Base-by-base conservation (phyloP, 495 filamentous ascomycete species). In the Aspergillus mulundensis region DNA sequence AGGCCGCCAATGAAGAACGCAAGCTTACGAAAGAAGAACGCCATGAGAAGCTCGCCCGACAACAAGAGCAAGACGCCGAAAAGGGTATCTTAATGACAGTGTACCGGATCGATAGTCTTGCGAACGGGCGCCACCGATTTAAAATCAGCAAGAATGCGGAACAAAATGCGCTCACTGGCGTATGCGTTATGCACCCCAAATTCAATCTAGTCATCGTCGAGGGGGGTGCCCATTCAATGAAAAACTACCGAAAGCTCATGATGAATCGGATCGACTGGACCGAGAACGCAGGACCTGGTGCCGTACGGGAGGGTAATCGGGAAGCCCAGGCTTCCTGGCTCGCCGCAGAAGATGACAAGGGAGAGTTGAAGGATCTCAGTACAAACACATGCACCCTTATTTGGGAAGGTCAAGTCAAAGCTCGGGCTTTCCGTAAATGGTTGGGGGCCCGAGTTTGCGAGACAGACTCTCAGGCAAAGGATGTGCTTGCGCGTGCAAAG, bases 241-340 rank as follows among this genome's bases (percentile, higher is more conserved):
- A 80, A 30, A 81, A 83, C 48, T 97, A 95, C 76, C 88, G 86
- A 64, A 95, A 92, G 68, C 74, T 97, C 24, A 91, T 97, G 89
- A 73, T 93, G 19, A 85, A 95, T 54, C 90, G 94, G 15, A 91
- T 97, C 62, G 85, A 93, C 66, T 99, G 94, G 94, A 88, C 86
- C 3, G 93, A 97, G 67, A 92, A 95, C 56, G 80, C 84, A 3
- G 83, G 85, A 3, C 86, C 92, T 1, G 76, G 78, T 47, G 79
- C 84, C 16, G 78, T 81, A 41, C 75, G 80, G 25, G 76, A 86
- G 54, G 79, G 80, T 41, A 85, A 85, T 57, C 70, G 80, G 40
- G 81, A 87, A 64, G 76, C 81, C 15, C 72, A 81, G 45, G 79
- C 82, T 12, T 73, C 85, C 1, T 96, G 89, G 88, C 70, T 95